Evolutionary conservation across 306 rosid genomes (phyloP).

Genomic region (Ormosia semicastrata): DNA sequence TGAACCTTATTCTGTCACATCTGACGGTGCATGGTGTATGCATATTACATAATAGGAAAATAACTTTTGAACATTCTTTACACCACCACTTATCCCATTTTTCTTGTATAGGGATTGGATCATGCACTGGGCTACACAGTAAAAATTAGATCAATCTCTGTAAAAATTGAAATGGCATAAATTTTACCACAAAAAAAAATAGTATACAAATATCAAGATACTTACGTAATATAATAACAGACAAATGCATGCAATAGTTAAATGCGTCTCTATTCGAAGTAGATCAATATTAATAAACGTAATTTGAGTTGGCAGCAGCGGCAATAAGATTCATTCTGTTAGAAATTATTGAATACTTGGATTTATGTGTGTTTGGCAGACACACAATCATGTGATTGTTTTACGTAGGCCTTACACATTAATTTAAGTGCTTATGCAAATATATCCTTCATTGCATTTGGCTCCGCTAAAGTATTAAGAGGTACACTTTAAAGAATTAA

Average conservation of each 20-base stretch:
- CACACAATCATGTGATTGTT: neutral
- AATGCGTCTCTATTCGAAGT: too few relatives aligned
- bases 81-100: neutral
- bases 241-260: too few relatives aligned
- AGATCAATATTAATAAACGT: neutral
- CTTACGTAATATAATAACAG: too few relatives aligned
- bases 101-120: neutral
- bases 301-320: neutral
- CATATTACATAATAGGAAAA: neutral
- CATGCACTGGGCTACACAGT: neutral
- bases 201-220: too few relatives aligned
- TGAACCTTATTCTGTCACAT: slow-evolving; percentile 18
- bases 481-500: too few relatives aligned
- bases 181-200: too few relatives aligned
- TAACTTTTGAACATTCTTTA: neutral
- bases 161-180: neutral
- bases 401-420: too few relatives aligned
- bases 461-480: too few relatives aligned
- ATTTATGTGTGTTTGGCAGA: neutral
- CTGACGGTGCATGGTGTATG: neutral
- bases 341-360: neutral
- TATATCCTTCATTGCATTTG: too few relatives aligned
- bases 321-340: too few relatives aligned
- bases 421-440: neutral
- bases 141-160: neutral